Conservation (phyloP, 2,329 filamentous ascomycete genomes). For the Mollisia scopiformis region DNA sequence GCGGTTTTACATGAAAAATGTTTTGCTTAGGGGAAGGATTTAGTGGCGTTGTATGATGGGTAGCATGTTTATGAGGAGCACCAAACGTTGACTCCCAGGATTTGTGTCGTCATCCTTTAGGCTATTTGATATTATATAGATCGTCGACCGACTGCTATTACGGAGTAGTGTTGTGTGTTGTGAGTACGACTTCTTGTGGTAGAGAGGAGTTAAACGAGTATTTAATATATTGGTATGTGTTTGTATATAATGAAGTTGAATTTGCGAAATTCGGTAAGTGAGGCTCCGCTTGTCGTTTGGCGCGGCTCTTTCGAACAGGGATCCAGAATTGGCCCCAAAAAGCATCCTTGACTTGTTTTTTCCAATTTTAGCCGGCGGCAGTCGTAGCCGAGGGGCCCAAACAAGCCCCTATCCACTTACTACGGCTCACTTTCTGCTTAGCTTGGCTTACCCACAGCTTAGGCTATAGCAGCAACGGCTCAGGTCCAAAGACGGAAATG, state of each 20-base stretch:
- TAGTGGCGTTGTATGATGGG: constrained; percentile 13
- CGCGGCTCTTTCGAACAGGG: constrained; percentile 12
- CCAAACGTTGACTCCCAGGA: constrained; percentile 14
- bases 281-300: not conserved
- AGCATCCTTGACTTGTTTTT: constrained; percentile 8
- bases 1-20: constrained; percentile 22
- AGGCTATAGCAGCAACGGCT: not conserved
- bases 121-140: constrained; percentile 13
- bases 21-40: constrained; percentile 21
- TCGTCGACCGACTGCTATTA: constrained; percentile 9
- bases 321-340: constrained; percentile 7
- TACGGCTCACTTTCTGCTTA: not conserved
- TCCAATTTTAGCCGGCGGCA: constrained; percentile 12
- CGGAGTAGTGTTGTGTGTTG: not conserved
- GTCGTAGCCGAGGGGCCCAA: not conserved
- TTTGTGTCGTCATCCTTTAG: constrained; percentile 14
- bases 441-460: not conserved
- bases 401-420: not conserved
- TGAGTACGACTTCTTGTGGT: not conserved
- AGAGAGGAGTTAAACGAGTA: not conserved
- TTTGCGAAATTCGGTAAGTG: constrained; percentile 6
- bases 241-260: constrained; percentile 1
- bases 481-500: not conserved
- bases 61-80: constrained; percentile 14
- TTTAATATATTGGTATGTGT: constrained; percentile 2